A percentile compares a stretch with the other conserved stretches of the same genome.
phyloP scores from a whole-genome alignment of 768 basidiomycete species.

The Phallus indusiatus region DNA sequence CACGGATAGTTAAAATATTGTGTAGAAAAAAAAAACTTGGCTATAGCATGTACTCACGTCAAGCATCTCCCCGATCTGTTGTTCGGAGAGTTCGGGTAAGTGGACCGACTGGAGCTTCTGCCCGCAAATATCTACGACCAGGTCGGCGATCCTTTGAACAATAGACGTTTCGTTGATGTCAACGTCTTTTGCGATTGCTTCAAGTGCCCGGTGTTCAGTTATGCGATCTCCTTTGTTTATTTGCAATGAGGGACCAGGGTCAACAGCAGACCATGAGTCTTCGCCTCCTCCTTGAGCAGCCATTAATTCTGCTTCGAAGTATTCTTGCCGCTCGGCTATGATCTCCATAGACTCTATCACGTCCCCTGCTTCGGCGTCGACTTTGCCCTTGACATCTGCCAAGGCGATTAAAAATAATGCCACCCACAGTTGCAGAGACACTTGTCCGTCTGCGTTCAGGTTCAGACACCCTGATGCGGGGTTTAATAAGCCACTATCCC shows the following conservation, averaged over 20 bases:
- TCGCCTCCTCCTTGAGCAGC: neutral
- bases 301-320: neutral
- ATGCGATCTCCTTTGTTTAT: neutral
- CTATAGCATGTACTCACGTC: neutral
- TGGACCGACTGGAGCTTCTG: neutral
- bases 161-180: neutral
- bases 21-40: too few species aligned
- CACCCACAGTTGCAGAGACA: constrained; percentile 10
- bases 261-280: neutral
- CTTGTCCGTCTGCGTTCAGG: constrained; percentile 10
- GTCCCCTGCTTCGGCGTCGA: neutral
- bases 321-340: constrained; percentile 4
- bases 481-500: neutral
- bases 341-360: neutral
- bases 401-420: neutral
- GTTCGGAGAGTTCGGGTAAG: neutral
- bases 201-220: constrained; percentile 2
- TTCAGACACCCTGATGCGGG: neutral
- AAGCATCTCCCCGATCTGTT: constrained; percentile 1
- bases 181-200: neutral
- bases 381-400: neutral
- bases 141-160: neutral
- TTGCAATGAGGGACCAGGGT: neutral
- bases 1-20: too few species aligned
- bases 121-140: neutral